A percentile compares a stretch with the other conserved stretches of the same genome.
Conservation (phyloP, 768 basidiomycete species). For the Boletus vinaceobasis region DNA sequence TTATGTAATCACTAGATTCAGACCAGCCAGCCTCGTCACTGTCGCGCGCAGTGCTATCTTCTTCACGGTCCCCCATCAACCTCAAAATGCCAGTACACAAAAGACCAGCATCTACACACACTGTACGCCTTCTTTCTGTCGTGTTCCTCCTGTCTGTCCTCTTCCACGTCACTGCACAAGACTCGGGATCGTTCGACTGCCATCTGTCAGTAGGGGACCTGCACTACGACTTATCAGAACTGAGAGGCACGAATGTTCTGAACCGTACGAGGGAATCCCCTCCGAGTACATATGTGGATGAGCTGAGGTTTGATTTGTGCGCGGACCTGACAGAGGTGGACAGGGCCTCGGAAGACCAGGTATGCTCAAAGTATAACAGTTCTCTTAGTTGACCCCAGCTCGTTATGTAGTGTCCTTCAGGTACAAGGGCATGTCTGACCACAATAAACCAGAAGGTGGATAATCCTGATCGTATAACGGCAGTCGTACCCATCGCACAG, state of each 20-base stretch:
- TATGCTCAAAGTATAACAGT: conserved; percentile 31
- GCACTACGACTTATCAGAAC: conserved; percentile 58
- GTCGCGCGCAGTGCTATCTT: background rate
- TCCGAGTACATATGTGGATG: conserved; percentile 60
- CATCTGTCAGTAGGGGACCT: conserved; percentile 35
- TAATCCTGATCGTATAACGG: conserved; percentile 55
- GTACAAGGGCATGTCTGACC: conserved; percentile 73
- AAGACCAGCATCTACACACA: conserved; percentile 1
- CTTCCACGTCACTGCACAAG: conserved; percentile 34
- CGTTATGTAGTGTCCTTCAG: conserved; percentile 54
- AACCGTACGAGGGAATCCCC: conserved; percentile 54
- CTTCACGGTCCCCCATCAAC: background rate
- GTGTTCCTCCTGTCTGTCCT: conserved; percentile 19
- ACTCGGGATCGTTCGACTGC: conserved; percentile 51
- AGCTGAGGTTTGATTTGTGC: conserved; percentile 67
- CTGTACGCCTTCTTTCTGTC: conserved; percentile 8
- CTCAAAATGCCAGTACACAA: conserved; percentile 23
- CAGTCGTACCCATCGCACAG: conserved; percentile 74
- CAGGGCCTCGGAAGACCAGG: conserved; percentile 63
- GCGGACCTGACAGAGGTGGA: conserved; percentile 48
- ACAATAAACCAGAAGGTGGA: conserved; percentile 58
- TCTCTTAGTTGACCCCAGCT: conserved; percentile 5
- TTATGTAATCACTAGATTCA: conserved; percentile 24
- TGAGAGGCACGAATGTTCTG: conserved; percentile 50
- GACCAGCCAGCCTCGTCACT: background rate